A percentile compares a stretch with the other conserved stretches of the same genome.
Conservation (phyloP, 768 basidiomycete genomes). For the Panaeolus cyanescens region DNA sequence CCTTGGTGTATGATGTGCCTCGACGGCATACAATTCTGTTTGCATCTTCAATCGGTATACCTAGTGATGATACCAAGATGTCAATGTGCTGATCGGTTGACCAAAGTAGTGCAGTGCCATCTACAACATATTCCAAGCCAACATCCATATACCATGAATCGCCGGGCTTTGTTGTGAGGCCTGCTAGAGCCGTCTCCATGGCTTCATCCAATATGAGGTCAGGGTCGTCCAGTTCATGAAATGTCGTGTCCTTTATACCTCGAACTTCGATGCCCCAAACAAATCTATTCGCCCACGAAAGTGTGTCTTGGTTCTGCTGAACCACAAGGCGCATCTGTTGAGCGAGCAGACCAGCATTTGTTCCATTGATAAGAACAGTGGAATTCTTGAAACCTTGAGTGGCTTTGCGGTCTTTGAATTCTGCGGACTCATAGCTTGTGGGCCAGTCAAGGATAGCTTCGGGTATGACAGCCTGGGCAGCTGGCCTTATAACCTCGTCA, state of each 20-base stretch:
- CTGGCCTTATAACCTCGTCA: background rate
- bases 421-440: background rate
- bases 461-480: background rate
- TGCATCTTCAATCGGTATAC: background rate
- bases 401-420: background rate
- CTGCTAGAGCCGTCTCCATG: background rate
- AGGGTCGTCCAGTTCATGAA: background rate
- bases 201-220: background rate
- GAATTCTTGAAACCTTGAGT: background rate
- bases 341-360: background rate
- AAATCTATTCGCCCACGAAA: slow-evolving; percentile 1
- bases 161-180: background rate
- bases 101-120: background rate
- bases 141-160: slow-evolving; percentile 3
- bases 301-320: background rate
- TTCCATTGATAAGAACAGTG: background rate
- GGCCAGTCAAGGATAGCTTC: slow-evolving; percentile 3
- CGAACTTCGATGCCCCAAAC: slow-evolving; percentile 9
- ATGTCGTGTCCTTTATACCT: slow-evolving; percentile 1
- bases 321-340: background rate
- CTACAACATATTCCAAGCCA: background rate
- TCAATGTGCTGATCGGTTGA: background rate
- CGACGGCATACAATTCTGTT: background rate
- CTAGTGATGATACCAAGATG: background rate
- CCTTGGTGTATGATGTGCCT: background rate